phyloP scores from a whole-genome alignment of 345 rosid genomes.

The thale cress (Arabidopsis thaliana) region DNA sequence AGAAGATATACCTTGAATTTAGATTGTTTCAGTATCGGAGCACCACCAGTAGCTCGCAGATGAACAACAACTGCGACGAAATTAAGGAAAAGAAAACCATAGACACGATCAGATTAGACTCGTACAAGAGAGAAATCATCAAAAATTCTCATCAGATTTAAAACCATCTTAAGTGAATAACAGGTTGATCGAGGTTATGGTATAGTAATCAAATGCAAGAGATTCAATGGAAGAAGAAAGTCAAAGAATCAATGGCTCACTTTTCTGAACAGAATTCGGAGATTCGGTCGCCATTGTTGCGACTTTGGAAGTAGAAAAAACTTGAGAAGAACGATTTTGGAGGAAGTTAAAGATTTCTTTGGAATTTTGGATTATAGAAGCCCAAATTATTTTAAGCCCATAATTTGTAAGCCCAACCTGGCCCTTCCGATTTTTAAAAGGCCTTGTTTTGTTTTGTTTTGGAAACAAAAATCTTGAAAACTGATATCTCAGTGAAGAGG shows the following conservation, averaged over 20 bases:
- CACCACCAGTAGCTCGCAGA: conserved; percentile 65
- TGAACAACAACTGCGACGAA: conserved; percentile 56
- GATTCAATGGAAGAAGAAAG: not conserved
- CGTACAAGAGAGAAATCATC: not conserved
- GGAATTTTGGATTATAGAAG: not conserved
- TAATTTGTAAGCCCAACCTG: too few species aligned
- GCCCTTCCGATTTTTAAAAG: too few species aligned
- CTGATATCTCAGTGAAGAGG: too few species aligned
- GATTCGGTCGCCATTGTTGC: conserved; percentile 46
- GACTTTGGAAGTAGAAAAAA: not conserved
- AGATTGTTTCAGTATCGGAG: conserved; percentile 71
- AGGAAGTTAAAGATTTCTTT: not conserved
- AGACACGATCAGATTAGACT: conserved; percentile 27
- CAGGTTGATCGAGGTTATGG: not conserved
- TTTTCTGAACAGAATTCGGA: conserved; percentile 31
- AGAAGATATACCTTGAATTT: conserved; percentile 70
- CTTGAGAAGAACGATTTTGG: not conserved
- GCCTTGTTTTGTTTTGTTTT: too few species aligned
- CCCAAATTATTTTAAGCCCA: too few species aligned
- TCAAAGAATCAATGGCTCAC: conserved; percentile 12
- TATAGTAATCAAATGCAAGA: not conserved
- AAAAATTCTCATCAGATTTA: not conserved
- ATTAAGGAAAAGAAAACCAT: not conserved
- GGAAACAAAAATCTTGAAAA: too few species aligned
- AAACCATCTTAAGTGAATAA: not conserved